A percentile compares a stretch with the other conserved stretches of the same genome.
Evolutionary conservation across 2,329 filamentous ascomycete genomes (phyloP).

Genomic region (Talaromyces sp.): DNA sequence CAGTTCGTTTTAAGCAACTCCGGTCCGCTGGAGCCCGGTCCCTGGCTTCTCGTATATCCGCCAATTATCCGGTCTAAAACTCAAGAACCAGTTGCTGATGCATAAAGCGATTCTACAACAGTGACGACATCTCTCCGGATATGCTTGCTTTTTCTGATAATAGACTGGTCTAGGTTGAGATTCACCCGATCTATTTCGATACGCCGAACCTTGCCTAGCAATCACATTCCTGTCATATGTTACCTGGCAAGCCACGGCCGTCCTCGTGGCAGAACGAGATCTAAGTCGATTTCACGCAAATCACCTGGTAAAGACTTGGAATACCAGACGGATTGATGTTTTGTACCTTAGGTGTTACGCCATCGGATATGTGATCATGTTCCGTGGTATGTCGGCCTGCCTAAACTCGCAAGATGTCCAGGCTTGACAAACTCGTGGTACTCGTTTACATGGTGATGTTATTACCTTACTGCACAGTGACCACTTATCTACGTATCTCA

Average conservation of each 20-base stretch:
- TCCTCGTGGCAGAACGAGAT: conserved; percentile 12
- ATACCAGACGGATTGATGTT: background rate
- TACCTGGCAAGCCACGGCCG: conserved; percentile 2
- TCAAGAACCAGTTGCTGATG: background rate
- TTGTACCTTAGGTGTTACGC: background rate
- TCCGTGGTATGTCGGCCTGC: background rate
- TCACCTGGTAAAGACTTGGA: background rate
- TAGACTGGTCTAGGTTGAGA: background rate
- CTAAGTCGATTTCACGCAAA: background rate
- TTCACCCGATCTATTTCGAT: background rate
- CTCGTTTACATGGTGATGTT: background rate
- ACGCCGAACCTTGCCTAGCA: conserved; percentile 1
- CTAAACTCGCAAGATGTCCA: background rate
- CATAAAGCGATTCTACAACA: background rate
- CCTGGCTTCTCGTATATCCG: background rate
- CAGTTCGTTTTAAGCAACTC: background rate
- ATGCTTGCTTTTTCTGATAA: background rate
- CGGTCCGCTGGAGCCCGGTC: background rate
- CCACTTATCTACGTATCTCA: background rate
- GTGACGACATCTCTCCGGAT: conserved; percentile 1
- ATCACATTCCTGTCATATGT: conserved; percentile 6
- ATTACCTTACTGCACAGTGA: background rate
- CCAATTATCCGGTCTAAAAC: background rate
- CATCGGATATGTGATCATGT: background rate
- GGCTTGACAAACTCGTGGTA: background rate